phyloP scores from a whole-genome alignment of 306 rosid genomes.

The Gastrolobium villosum region DNA sequence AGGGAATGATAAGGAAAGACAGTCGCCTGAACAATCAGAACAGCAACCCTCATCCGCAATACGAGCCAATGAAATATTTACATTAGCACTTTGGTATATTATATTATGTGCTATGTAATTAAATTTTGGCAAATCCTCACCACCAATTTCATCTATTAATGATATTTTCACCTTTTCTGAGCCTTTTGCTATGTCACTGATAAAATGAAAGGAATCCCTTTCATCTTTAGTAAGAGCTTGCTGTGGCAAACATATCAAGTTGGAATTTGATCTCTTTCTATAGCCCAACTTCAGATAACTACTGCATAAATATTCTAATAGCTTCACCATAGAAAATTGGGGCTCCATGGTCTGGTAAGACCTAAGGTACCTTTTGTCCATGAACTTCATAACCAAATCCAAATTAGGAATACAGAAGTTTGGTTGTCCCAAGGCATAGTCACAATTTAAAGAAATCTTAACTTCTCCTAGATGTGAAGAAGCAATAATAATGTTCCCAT shows the following conservation, averaged over 20 bases:
- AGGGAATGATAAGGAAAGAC: constrained; percentile 68
- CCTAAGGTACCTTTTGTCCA: constrained; percentile 50
- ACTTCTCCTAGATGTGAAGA: constrained; percentile 52
- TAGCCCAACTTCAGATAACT: constrained; percentile 47
- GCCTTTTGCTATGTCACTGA: constrained; percentile 74
- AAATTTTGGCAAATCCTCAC: constrained; percentile 70
- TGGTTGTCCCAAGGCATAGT: constrained; percentile 32
- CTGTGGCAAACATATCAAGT: constrained; percentile 29
- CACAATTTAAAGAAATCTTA: constrained; percentile 49
- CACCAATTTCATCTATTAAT: constrained; percentile 63
- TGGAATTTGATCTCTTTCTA: constrained; percentile 45
- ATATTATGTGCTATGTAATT: constrained; percentile 70
- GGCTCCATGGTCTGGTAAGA: constrained; percentile 25
- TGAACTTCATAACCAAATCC: constrained; percentile 45
- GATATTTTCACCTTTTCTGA: constrained; percentile 71
- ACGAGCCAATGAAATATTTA: constrained; percentile 78
- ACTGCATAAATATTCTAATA: constrained; percentile 51
- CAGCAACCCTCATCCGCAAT: constrained; percentile 84
- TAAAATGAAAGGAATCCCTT: constrained; percentile 24
- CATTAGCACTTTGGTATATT: constrained; percentile 69
- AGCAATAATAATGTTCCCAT: constrained; percentile 41
- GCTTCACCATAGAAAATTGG: constrained; percentile 46
- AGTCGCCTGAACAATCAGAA: constrained; percentile 68
- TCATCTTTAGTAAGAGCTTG: constrained; percentile 38
- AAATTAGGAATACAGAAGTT: constrained; percentile 46